These are phyloP conservation scores for Avena eriantha DNA, from an alignment of 176 grass and related monocot species.

Conservation along the genomic window DNA sequence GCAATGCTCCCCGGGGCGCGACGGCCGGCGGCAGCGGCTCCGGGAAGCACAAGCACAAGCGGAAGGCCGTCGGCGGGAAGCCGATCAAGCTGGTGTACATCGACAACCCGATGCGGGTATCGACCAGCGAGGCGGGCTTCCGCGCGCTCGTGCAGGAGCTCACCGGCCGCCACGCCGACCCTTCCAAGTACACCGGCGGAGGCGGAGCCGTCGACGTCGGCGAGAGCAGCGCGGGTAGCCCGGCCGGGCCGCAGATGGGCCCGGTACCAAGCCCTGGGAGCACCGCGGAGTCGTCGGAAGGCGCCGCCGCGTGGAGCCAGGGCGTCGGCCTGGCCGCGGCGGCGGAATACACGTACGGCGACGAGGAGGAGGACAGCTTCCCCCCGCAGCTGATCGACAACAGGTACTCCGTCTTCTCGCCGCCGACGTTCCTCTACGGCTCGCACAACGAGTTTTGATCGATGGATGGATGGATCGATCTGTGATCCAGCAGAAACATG, in stretches of 20 bases:
- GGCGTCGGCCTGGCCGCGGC: background rate
- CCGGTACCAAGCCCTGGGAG: constrained; percentile 35
- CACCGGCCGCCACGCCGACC: constrained; percentile 75
- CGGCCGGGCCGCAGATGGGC: constrained; percentile 27
- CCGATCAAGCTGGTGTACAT: constrained; percentile 84
- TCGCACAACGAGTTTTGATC: constrained; percentile 30
- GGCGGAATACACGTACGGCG: background rate
- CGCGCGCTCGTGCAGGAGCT: constrained; percentile 82
- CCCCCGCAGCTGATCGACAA: constrained; percentile 70
- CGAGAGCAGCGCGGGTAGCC: constrained; percentile 13
- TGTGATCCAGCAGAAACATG: constrained; percentile 3
- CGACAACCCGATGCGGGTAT: constrained; percentile 77
- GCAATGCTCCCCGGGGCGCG: constrained; percentile 34
- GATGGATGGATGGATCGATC: background rate
- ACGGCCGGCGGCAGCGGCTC: background rate
- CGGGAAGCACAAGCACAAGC: constrained; percentile 23
- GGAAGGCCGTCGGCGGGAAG: constrained; percentile 43
- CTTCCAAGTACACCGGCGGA: constrained; percentile 44
- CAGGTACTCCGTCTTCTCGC: constrained; percentile 66
- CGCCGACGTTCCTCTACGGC: constrained; percentile 64
- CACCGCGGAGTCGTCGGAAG: constrained; percentile 42
- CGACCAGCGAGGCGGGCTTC: constrained; percentile 62
- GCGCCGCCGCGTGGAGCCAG: constrained; percentile 14
- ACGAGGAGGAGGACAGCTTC: constrained; percentile 50
- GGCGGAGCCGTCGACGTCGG: background rate